Evolutionary conservation across 2,329 filamentous ascomycete genomes (phyloP).

Genomic region (Hypocrella siamensis): DNA sequence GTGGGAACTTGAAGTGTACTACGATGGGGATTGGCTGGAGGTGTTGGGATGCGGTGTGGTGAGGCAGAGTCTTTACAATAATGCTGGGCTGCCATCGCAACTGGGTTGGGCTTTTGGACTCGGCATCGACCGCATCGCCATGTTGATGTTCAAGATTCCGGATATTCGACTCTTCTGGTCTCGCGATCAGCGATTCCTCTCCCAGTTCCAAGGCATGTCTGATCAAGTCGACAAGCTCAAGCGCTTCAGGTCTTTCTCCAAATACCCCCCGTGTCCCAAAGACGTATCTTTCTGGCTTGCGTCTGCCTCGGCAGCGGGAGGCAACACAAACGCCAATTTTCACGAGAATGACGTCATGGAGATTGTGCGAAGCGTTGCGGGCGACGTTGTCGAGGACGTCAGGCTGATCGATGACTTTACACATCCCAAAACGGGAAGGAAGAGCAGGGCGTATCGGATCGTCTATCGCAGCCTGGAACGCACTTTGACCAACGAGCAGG

Average conservation of each 20-base stretch:
- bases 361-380: conserved; percentile 67
- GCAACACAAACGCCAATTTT: conserved; percentile 36
- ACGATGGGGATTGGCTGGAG: conserved; percentile 90
- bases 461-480: conserved; percentile 87
- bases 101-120: conserved; percentile 93
- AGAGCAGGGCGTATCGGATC: conserved; percentile 81
- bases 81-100: conserved; percentile 58
- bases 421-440: conserved; percentile 70
- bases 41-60: conserved; percentile 87
- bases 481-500: conserved; percentile 73
- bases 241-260: conserved; percentile 77
- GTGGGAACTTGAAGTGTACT: conserved; percentile 93
- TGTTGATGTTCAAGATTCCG: conserved; percentile 91
- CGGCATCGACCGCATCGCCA: conserved; percentile 86
- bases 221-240: conserved; percentile 30
- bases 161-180: conserved; percentile 98
- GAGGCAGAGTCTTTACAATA: conserved; percentile 64
- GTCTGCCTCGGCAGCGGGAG: conserved; percentile 28
- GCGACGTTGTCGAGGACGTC: conserved; percentile 80
- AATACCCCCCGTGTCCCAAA: conserved; percentile 75
- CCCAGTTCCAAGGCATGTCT: conserved; percentile 58
- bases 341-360: conserved; percentile 99
- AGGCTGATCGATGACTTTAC: conserved; percentile 70
- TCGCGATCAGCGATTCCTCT: conserved; percentile 66
- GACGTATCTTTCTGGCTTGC: conserved; percentile 88